Evolutionary conservation across 768 basidiomycete genomes (phyloP).

Genomic region (Vishniacozyma victoriae): DNA sequence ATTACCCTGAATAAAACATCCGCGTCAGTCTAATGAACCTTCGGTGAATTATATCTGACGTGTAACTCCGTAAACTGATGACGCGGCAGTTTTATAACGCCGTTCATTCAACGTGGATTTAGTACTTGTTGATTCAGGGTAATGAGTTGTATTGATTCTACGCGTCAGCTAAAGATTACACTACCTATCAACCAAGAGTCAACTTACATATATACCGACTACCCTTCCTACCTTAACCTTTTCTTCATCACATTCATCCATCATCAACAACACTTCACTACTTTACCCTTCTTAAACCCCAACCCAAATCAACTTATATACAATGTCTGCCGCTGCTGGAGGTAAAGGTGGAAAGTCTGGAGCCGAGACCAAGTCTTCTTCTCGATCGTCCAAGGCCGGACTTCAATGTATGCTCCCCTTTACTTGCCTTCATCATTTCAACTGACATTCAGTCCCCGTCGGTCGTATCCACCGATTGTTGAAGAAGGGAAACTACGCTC

Average conservation of each 20-base stretch:
- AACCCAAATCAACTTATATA: slow-evolving; percentile 19
- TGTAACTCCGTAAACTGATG: too few relatives aligned
- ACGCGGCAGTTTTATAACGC: too few relatives aligned
- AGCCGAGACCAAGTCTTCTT: slow-evolving; percentile 55
- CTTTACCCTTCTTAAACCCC: slow-evolving; percentile 10
- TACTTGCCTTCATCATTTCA: slow-evolving; percentile 53
- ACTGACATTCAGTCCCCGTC: slow-evolving; percentile 57
- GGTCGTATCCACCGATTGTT: slow-evolving; percentile 86
- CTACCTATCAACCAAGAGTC: background rate
- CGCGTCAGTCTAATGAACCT: too few relatives aligned
- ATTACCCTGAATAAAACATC: too few relatives aligned
- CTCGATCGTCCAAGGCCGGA: slow-evolving; percentile 59
- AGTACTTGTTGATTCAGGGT: too few relatives aligned
- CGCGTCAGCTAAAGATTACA: background rate
- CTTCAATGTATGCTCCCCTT: slow-evolving; percentile 52
- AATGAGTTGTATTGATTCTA: background rate
- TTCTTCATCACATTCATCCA: slow-evolving; percentile 13
- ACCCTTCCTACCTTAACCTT: slow-evolving; percentile 4
- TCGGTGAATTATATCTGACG: too few relatives aligned
- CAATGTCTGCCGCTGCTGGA: slow-evolving; percentile 47
- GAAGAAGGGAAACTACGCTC: slow-evolving; percentile 75
- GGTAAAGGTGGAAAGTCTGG: slow-evolving; percentile 52
- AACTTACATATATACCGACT: slow-evolving; percentile 7
- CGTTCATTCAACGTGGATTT: too few relatives aligned
- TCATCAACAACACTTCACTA: slow-evolving; percentile 12